Conservation (phyloP, 345 rosid genomes). For the Populus euphratica region DNA sequence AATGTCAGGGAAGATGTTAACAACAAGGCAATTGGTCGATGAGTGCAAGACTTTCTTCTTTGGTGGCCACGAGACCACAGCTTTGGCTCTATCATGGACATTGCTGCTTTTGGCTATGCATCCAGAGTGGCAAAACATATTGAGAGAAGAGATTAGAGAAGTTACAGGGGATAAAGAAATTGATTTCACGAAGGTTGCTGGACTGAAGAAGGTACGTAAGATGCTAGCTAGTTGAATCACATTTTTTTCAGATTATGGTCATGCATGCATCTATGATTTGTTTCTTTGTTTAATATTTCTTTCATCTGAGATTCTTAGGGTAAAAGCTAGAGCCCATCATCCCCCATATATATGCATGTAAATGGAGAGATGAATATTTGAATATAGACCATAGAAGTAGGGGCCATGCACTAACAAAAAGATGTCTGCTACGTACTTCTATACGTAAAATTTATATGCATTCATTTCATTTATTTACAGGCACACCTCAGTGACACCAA, state of each 20-base stretch:
- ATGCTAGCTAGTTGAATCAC: not conserved
- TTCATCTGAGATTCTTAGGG: not conserved
- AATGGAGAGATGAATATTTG: not conserved
- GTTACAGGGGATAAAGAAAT: constrained; percentile 55
- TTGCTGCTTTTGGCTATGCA: constrained; percentile 69
- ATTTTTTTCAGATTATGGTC: not conserved
- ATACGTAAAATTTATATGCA: not conserved
- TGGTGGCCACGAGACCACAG: constrained; percentile 92
- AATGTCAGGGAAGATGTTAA: constrained; percentile 37
- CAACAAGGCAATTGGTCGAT: constrained; percentile 62
- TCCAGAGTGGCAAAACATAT: constrained; percentile 70
- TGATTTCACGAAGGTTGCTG: constrained; percentile 61
- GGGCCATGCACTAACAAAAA: not conserved
- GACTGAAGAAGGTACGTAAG: constrained; percentile 71
- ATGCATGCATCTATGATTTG: not conserved
- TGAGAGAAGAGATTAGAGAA: constrained; percentile 72
- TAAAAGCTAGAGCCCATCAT: not conserved
- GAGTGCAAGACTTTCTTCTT: constrained; percentile 98
- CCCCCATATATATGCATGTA: not conserved
- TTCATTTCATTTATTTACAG: not conserved
- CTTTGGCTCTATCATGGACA: constrained; percentile 81
- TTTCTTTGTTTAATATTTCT: not conserved
- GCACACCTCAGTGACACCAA: not conserved
- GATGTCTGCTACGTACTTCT: not conserved
- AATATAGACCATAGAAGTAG: not conserved